Evolutionary conservation across 179 eudicot species (phyloP).

Genomic region (Spinacia oleracea): DNA sequence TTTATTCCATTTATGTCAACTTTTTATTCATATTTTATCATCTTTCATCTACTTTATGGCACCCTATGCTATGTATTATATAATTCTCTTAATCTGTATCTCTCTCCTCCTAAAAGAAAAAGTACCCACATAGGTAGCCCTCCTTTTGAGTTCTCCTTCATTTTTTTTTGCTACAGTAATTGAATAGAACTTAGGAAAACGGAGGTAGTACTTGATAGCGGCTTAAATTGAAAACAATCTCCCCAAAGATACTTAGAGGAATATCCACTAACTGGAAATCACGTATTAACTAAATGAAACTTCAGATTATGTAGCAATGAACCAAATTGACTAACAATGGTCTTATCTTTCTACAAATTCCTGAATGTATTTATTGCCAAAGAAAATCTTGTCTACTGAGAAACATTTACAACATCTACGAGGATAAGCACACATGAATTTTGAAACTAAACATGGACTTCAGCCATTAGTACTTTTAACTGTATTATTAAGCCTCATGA

Average conservation of each 20-base stretch:
- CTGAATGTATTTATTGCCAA: neutral
- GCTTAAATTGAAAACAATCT: neutral
- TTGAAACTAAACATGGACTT: neutral
- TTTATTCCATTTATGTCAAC: too few relatives aligned
- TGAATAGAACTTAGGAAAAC: too few relatives aligned
- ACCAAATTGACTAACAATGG: neutral
- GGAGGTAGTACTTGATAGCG: too few relatives aligned
- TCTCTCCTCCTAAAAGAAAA: too few relatives aligned
- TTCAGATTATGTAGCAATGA: conserved; percentile 4
- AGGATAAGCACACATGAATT: neutral
- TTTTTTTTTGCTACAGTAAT: too few relatives aligned
- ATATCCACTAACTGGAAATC: neutral
- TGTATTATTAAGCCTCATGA: neutral
- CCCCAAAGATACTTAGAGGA: neutral
- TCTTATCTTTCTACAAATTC: neutral
- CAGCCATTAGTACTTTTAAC: neutral
- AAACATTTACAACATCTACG: neutral
- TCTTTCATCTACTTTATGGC: too few relatives aligned
- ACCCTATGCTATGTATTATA: too few relatives aligned
- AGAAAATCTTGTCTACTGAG: neutral
- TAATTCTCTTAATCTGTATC: too few relatives aligned
- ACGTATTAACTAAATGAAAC: neutral
- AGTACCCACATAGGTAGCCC: too few relatives aligned
- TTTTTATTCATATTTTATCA: too few relatives aligned
- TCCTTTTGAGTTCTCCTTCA: too few relatives aligned